These are phyloP conservation scores for Lachnellula hyalina DNA, from an alignment of 2,329 filamentous ascomycete species.

Conservation along the genomic window DNA sequence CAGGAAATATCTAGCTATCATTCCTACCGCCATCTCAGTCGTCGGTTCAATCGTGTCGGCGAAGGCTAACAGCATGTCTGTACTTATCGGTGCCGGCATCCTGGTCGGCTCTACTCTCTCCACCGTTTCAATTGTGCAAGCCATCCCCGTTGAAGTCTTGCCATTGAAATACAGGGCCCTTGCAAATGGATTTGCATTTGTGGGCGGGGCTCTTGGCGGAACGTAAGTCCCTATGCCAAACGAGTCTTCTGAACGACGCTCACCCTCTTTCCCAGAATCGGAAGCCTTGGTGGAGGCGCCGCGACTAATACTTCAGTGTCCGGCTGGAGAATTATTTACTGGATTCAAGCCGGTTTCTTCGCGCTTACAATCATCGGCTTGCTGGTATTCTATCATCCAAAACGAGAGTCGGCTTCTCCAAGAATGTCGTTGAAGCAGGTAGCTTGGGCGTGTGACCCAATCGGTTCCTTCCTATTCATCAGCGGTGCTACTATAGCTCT, in stretches of 20 bases:
- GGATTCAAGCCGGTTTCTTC: conserved; percentile 51
- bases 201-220: conserved; percentile 47
- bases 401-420: conserved; percentile 31
- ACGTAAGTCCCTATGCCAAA: conserved; percentile 36
- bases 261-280: conserved; percentile 28
- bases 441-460: conserved; percentile 44
- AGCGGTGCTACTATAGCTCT: conserved; percentile 39
- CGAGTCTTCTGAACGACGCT: background rate
- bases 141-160: conserved; percentile 52
- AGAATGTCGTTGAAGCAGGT: conserved; percentile 37
- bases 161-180: conserved; percentile 52
- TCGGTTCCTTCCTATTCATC: conserved; percentile 42
- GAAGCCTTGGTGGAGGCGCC: conserved; percentile 45
- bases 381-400: conserved; percentile 44
- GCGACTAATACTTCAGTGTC: conserved; percentile 42
- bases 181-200: conserved; percentile 48
- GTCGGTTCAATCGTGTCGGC: conserved; percentile 49
- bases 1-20: conserved; percentile 46
- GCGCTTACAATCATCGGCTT: conserved; percentile 42
- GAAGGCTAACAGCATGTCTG: conserved; percentile 49
- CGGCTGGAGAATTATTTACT: conserved; percentile 54
- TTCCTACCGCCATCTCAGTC: conserved; percentile 49
- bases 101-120: conserved; percentile 50
- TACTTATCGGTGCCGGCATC: conserved; percentile 52
- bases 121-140: conserved; percentile 50